Base-by-base conservation (phyloP, 768 basidiomycete species). In the Podaxis sp. region DNA sequence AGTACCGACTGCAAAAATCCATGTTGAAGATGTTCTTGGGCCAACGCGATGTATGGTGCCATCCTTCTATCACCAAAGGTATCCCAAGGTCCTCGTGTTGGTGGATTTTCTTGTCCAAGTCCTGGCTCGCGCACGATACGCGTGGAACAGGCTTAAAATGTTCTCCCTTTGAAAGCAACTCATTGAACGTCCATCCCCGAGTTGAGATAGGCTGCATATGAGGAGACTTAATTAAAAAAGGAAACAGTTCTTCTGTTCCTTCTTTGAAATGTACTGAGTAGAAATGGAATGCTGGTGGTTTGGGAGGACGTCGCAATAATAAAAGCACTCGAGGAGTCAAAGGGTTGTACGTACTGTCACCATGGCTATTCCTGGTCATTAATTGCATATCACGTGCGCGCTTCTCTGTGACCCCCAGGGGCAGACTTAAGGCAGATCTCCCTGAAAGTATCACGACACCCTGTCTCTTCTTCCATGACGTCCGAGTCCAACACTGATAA, bases 51-150 rank as follows among this genome's bases (percentile, higher is more conserved):
- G 81, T 79, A 55, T 81, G 72, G 57, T 91, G 83, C 72, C 84
- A 85, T 13, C 81, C 83, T 61, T 84, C 75, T 15, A 94, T 80
- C 27, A 94, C 82, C 55, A 92, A 66, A 0, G 92, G 92, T 12
- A 72, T 63, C 1, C 89, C 90, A 15, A 69, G 64, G 3, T 64
- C 53, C 52, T 91, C 89, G 51, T 83, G 79, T 8, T 74, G 56
- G 33, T 72, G 65, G 33, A 91, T 79, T 40, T 69, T 69, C 1
- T 69, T 58, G 2, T 71, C 60, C 24, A 83, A 67, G 2, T 66
- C 82, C 80, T 37, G 68, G 63, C 33, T 85, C 72, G 22, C 61
- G 33, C 59, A 65, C 49, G 70, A 72, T 68, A 71, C 66, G 63
- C 69, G 68, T 55, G 68, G 43, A 13, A 66, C 64, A 13, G 61